These are phyloP conservation scores for Aspergillus nomiae DNA, from an alignment of 2,329 filamentous ascomycete genomes.

Conservation along the genomic window DNA sequence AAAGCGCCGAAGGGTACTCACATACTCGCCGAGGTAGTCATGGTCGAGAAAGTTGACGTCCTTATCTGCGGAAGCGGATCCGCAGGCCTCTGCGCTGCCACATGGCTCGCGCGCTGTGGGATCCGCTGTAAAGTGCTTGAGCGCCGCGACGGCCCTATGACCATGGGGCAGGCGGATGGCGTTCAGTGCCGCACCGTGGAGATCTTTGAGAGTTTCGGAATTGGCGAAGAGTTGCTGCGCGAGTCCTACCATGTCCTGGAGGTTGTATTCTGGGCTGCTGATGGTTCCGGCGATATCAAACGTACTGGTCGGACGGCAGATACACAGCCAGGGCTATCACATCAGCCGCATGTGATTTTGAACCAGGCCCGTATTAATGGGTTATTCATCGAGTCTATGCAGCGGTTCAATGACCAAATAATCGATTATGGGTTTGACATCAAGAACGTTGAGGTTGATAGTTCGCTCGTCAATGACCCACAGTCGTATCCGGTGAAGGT, in stretches of 20 bases:
- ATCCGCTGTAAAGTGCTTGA: slow-evolving; percentile 62
- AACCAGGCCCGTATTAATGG: slow-evolving; percentile 60
- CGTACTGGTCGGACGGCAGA: slow-evolving; percentile 56
- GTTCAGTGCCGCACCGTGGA: slow-evolving; percentile 64
- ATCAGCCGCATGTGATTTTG: slow-evolving; percentile 59
- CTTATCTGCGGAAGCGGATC: slow-evolving; percentile 64
- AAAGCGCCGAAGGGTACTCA: neutral
- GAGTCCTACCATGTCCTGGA: slow-evolving; percentile 63
- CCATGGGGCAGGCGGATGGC: slow-evolving; percentile 65
- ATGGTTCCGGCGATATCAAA: slow-evolving; percentile 42
- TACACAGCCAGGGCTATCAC: slow-evolving; percentile 55
- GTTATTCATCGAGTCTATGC: slow-evolving; percentile 56
- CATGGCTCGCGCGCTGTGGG: slow-evolving; percentile 62
- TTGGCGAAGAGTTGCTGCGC: slow-evolving; percentile 56
- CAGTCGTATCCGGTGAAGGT: slow-evolving; percentile 50
- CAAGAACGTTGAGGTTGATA: slow-evolving; percentile 54
- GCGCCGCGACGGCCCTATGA: slow-evolving; percentile 55
- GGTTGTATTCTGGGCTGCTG: slow-evolving; percentile 58
- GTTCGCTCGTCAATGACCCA: slow-evolving; percentile 36
- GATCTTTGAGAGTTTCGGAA: slow-evolving; percentile 62
- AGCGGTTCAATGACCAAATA: slow-evolving; percentile 42
- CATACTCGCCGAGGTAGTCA: neutral
- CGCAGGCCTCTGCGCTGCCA: slow-evolving; percentile 62
- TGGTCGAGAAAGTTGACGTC: slow-evolving; percentile 49
- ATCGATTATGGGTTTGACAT: slow-evolving; percentile 61